Conservation (phyloP, 177 flowering plant genomes). For the Vitis hybrid region DNA sequence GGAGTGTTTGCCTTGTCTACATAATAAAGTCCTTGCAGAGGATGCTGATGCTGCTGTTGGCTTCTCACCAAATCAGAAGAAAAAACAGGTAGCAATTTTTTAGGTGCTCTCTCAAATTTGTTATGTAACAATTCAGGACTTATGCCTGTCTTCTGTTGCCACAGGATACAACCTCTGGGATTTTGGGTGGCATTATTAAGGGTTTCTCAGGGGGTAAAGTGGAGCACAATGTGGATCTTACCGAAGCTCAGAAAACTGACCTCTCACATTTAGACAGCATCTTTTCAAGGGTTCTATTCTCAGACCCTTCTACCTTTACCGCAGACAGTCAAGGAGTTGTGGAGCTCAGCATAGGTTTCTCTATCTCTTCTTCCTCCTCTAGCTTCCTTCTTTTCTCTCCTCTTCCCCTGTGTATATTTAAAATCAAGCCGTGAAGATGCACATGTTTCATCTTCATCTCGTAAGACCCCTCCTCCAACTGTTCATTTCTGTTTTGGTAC, state of each 20-base stretch:
- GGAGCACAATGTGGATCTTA: slow-evolving; percentile 23
- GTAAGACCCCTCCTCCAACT: neutral
- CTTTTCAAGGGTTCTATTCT: slow-evolving; percentile 55
- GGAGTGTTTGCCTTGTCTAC: slow-evolving; percentile 49
- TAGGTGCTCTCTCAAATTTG: neutral
- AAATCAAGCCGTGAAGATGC: too few species aligned
- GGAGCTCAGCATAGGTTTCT: slow-evolving; percentile 52
- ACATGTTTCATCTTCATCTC: neutral
- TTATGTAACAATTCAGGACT: neutral
- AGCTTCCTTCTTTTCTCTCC: neutral
- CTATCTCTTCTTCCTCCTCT: neutral
- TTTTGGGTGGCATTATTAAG: slow-evolving; percentile 64
- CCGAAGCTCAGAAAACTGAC: slow-evolving; percentile 24
- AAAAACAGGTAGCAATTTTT: slow-evolving; percentile 33
- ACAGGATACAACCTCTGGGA: slow-evolving; percentile 45
- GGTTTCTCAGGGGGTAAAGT: slow-evolving; percentile 54
- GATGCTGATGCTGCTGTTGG: slow-evolving; percentile 34
- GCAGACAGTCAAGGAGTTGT: slow-evolving; percentile 27
- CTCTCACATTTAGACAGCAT: slow-evolving; percentile 47
- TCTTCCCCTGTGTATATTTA: neutral
- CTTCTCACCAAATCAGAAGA: slow-evolving; percentile 28
- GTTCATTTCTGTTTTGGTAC: slow-evolving; percentile 9
- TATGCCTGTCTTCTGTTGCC: slow-evolving; percentile 8
- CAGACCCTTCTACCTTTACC: slow-evolving; percentile 27
- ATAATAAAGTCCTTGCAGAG: slow-evolving; percentile 53